These are phyloP conservation scores for Penicillium griseofulvum DNA, from an alignment of 2,329 filamentous ascomycete genomes.

Conservation along the genomic window DNA sequence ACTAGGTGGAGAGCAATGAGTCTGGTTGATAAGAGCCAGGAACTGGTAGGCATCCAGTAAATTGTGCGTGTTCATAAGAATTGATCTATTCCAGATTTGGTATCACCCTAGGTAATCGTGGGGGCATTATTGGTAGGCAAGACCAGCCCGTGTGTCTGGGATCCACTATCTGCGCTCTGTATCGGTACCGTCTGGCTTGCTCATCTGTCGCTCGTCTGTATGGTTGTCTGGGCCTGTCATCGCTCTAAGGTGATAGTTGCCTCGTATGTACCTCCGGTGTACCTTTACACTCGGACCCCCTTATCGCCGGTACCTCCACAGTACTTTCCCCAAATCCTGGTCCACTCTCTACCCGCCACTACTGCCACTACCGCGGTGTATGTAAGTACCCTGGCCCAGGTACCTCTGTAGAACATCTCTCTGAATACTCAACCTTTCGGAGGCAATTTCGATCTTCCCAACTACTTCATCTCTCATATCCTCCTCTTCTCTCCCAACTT, in stretches of 20 bases:
- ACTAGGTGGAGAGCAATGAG: conserved; percentile 10
- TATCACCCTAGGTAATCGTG: conserved; percentile 18
- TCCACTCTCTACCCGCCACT: conserved; percentile 6
- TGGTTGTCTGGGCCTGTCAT: conserved; percentile 6
- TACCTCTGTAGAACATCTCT: conserved; percentile 13
- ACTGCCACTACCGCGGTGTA: conserved; percentile 13
- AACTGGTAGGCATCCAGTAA: conserved; percentile 15
- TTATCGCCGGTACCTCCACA: conserved; percentile 9
- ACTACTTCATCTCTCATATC: conserved; percentile 8
- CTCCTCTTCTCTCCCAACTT: conserved; percentile 2
- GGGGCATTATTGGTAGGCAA: conserved; percentile 1
- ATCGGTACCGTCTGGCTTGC: conserved; percentile 14
- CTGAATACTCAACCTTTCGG: conserved; percentile 11
- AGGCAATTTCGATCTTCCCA: conserved; percentile 20
- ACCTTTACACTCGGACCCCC: conserved; percentile 8
- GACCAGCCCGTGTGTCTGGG: conserved; percentile 2
- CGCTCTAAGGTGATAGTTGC: conserved; percentile 2
- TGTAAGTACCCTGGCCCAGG: conserved; percentile 17
- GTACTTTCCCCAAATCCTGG: conserved; percentile 1
- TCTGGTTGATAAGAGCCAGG: conserved; percentile 12
- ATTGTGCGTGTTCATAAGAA: conserved; percentile 24
- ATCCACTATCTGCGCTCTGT: conserved; percentile 8
- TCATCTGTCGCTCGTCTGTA: neutral
- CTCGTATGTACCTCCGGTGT: conserved; percentile 9
- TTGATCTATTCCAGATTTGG: conserved; percentile 19